A percentile compares a stretch with the other conserved stretches of the same genome.
Conservation (phyloP, 805 yeast genomes). For the Saccharomyces jurei region DNA sequence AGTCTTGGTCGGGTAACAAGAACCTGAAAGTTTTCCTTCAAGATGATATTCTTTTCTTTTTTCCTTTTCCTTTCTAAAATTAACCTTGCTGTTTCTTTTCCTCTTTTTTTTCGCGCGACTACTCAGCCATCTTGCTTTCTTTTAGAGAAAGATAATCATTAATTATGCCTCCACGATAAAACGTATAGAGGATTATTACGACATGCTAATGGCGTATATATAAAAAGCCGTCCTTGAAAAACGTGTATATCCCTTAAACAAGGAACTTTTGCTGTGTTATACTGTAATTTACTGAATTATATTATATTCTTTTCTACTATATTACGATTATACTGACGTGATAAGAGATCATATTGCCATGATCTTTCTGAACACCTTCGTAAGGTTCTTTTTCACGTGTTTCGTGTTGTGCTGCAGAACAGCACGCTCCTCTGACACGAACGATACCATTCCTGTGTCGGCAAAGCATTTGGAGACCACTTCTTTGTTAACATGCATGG, state of each 20-base stretch:
- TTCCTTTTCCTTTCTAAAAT: not conserved
- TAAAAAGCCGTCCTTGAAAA: not conserved
- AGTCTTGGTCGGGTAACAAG: not conserved
- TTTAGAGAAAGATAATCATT: not conserved
- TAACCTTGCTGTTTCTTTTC: not conserved
- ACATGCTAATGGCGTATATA: not conserved
- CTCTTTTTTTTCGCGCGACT: not conserved
- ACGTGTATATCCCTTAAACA: not conserved
- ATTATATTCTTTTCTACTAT: not conserved
- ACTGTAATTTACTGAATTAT: not conserved
- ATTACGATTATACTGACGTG: not conserved
- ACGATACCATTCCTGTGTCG: not conserved
- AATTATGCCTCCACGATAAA: not conserved
- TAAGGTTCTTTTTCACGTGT: not conserved
- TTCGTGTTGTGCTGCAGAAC: not conserved
- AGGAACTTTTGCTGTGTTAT: not conserved
- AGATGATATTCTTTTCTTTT: not conserved
- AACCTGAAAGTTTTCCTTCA: too few species aligned
- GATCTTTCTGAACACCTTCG: not conserved
- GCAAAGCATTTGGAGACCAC: conserved; percentile 38
- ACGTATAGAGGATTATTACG: not conserved
- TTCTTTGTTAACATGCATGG: conserved; percentile 88
- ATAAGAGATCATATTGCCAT: not conserved
- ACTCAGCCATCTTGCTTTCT: not conserved
- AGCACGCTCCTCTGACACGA: conserved; percentile 1